Conservation (phyloP, 768 basidiomycete species). For the Clavaria fumosa region DNA sequence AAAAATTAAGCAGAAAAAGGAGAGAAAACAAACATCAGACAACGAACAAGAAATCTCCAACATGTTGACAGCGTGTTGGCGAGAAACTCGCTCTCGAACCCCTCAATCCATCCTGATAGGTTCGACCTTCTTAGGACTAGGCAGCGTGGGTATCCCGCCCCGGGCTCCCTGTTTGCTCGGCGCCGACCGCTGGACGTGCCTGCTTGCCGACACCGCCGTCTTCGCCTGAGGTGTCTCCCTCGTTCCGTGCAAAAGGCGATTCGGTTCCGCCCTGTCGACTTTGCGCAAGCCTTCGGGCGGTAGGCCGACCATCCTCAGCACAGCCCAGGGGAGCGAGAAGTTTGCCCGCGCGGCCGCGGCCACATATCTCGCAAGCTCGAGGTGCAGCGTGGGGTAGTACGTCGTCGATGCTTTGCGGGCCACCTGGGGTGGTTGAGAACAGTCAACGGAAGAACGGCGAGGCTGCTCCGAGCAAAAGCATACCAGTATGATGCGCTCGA, state of each 20-base stretch:
- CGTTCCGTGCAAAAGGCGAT: constrained; percentile 8
- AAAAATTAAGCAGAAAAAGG: no score
- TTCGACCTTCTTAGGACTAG: constrained; percentile 28
- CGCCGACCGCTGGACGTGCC: background rate
- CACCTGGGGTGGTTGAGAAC: constrained; percentile 37
- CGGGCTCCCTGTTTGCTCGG: constrained; percentile 3
- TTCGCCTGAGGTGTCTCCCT: constrained; percentile 1
- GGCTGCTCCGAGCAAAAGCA: background rate
- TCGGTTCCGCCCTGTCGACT: constrained; percentile 9
- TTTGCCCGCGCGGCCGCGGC: constrained; percentile 45
- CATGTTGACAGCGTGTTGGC: no score
- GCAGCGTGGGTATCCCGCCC: constrained; percentile 20
- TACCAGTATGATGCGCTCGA: constrained; percentile 84
- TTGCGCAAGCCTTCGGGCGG: constrained; percentile 56
- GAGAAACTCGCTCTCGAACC: no score
- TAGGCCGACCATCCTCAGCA: constrained; percentile 62
- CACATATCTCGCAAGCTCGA: constrained; percentile 85
- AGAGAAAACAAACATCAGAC: no score
- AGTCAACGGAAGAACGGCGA: background rate
- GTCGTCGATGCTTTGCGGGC: constrained; percentile 88
- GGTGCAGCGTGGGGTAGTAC: constrained; percentile 89
- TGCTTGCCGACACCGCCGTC: constrained; percentile 17
- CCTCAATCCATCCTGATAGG: constrained; percentile 27
- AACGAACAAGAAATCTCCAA: no score
- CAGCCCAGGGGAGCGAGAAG: constrained; percentile 68